phyloP scores from a whole-genome alignment of 495 filamentous ascomycete genomes.

The Pseudotulostoma volvatum region DNA sequence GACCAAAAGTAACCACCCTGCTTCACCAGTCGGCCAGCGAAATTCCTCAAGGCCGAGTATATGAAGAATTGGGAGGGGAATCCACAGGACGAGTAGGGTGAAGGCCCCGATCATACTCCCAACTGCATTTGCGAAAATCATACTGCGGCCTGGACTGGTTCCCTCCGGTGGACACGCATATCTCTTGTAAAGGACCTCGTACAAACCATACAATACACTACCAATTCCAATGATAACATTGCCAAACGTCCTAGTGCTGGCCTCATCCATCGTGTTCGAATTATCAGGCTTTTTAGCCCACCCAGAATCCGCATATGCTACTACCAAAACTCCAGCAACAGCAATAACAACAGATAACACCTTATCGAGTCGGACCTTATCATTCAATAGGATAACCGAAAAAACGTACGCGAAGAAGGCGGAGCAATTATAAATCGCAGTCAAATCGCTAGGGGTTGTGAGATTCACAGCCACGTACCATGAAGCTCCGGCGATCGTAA shows the following conservation, averaged over 20 bases:
- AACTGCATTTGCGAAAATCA: constrained; percentile 86
- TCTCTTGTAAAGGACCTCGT: constrained; percentile 92
- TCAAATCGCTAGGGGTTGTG: constrained; percentile 83
- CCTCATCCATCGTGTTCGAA: constrained; percentile 17
- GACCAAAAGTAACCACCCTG: constrained; percentile 62
- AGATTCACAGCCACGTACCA: constrained; percentile 93
- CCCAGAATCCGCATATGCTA: constrained; percentile 72
- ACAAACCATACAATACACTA: constrained; percentile 86
- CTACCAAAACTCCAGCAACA: constrained; percentile 73
- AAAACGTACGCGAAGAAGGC: constrained; percentile 98
- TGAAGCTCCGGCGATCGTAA: constrained; percentile 80
- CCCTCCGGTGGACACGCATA: constrained; percentile 86
- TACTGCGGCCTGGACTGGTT: constrained; percentile 57
- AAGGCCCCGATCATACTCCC: constrained; percentile 73
- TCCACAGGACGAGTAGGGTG: constrained; percentile 77
- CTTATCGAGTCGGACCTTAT: constrained; percentile 66
- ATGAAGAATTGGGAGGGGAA: constrained; percentile 77
- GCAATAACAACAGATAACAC: constrained; percentile 68
- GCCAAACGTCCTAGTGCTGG: constrained; percentile 48
- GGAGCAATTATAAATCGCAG: constrained; percentile 97
- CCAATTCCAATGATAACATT: constrained; percentile 91
- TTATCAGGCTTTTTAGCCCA: constrained; percentile 27
- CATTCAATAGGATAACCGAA: constrained; percentile 72
- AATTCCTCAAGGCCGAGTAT: constrained; percentile 62
- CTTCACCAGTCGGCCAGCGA: constrained; percentile 57